Evolutionary conservation across 345 rosid species (phyloP).

Genomic region (Citrus unshiu): DNA sequence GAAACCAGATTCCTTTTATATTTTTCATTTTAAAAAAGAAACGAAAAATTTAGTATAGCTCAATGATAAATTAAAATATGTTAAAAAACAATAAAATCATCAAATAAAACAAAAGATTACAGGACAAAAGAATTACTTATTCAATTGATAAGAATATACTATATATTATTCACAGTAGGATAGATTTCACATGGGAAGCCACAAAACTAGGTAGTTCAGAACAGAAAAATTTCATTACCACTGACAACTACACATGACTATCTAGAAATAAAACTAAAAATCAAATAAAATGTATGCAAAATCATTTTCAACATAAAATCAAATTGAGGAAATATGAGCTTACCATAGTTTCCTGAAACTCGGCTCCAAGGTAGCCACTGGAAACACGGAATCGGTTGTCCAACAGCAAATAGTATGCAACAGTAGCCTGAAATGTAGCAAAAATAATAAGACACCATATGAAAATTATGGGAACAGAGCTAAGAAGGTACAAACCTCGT

Average conservation of each 20-base stretch:
- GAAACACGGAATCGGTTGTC: conserved; percentile 76
- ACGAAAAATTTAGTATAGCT: neutral
- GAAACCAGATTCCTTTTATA: conserved; percentile 60
- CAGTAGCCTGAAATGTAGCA: conserved; percentile 71
- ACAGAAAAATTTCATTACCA: neutral
- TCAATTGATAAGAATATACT: neutral
- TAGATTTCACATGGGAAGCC: neutral
- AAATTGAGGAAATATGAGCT: conserved; percentile 11
- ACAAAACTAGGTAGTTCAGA: conserved; percentile 6
- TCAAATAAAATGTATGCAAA: neutral
- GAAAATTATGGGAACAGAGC: conserved; percentile 1
- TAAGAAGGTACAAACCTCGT: conserved; percentile 51
- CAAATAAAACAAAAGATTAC: neutral
- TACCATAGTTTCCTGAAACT: conserved; percentile 73
- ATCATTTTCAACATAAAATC: neutral
- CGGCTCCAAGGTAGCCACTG: conserved; percentile 76
- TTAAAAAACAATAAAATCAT: neutral
- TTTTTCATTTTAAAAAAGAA: neutral
- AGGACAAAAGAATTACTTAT: neutral
- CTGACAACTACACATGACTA: neutral
- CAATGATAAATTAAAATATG: neutral
- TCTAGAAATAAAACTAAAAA: neutral
- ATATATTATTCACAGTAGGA: neutral
- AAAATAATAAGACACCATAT: conserved; percentile 11
- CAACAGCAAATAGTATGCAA: conserved; percentile 80